Percentiles rank a stretch among this genome's conserved stretches.
phyloP scores from a whole-genome alignment of 2,329 filamentous ascomycete genomes.

The Aspergillus unguis region DNA sequence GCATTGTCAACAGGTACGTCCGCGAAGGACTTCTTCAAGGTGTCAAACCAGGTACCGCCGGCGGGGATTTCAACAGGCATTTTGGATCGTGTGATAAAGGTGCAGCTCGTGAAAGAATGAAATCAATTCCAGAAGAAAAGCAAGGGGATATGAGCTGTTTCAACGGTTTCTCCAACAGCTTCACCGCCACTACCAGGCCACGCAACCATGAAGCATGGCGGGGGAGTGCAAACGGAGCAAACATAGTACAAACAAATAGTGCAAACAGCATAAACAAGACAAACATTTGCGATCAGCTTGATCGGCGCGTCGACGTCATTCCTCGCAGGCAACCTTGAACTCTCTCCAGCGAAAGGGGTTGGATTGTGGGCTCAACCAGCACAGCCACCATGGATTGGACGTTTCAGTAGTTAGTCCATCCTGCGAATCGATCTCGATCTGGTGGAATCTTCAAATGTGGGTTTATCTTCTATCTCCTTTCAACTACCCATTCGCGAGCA shows the following conservation, averaged over 20 bases:
- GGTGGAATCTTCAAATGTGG: background rate
- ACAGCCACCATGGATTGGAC: background rate
- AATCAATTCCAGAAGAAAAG: conserved; percentile 6
- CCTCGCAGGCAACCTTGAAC: conserved; percentile 7
- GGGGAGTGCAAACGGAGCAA: conserved; percentile 28
- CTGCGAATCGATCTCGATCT: background rate
- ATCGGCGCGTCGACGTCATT: conserved; percentile 31
- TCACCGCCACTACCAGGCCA: conserved; percentile 30
- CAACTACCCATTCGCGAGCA: background rate
- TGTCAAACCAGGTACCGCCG: conserved; percentile 71
- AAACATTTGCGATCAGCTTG: conserved; percentile 18
- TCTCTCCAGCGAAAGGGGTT: background rate
- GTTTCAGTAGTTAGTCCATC: background rate
- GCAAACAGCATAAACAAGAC: conserved; percentile 21
- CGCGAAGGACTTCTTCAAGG: conserved; percentile 76
- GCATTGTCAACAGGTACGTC: conserved; percentile 73
- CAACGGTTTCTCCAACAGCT: conserved; percentile 17
- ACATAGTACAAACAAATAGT: conserved; percentile 9
- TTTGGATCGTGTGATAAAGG: conserved; percentile 14
- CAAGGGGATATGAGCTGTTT: conserved; percentile 8
- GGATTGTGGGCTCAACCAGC: background rate
- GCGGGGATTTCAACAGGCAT: conserved; percentile 30
- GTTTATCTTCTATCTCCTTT: background rate
- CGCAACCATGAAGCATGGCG: conserved; percentile 27
- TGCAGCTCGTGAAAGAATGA: conserved; percentile 3